A percentile compares a stretch with the other conserved stretches of the same genome.
Conservation (phyloP, 2,329 filamentous ascomycete species). For the Tolypocladium album region DNA sequence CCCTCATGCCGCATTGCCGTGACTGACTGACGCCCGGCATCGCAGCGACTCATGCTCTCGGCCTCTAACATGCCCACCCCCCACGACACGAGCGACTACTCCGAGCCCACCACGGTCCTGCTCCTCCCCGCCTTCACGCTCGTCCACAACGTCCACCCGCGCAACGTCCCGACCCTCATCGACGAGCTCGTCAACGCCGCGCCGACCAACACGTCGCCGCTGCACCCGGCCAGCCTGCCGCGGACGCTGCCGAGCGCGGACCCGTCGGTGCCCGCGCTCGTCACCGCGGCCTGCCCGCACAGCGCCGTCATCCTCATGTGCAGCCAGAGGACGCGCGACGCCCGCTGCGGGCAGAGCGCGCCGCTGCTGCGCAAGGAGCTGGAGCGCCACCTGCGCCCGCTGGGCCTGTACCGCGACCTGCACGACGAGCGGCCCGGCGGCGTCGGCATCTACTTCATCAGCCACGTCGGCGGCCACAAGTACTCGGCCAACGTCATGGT, state of each 20-base stretch:
- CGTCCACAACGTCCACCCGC: conserved; percentile 73
- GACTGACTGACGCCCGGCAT: not conserved
- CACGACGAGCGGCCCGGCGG: conserved; percentile 84
- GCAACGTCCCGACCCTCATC: conserved; percentile 61
- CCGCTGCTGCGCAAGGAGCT: conserved; percentile 82
- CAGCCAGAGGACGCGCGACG: conserved; percentile 88
- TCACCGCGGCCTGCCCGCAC: conserved; percentile 57
- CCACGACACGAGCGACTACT: conserved; percentile 50
- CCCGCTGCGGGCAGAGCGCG: conserved; percentile 86
- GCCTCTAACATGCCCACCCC: conserved; percentile 86
- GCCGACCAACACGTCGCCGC: conserved; percentile 63
- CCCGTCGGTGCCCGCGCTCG: conserved; percentile 19
- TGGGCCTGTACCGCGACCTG: conserved; percentile 77
- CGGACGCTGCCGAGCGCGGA: conserved; percentile 16
- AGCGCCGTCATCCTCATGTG: conserved; percentile 83
- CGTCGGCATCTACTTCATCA: conserved; percentile 93
- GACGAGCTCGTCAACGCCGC: conserved; percentile 56
- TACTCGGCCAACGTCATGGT: conserved; percentile 92
- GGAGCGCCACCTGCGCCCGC: conserved; percentile 73
- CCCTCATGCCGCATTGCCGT: not conserved
- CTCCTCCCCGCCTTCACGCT: conserved; percentile 77
- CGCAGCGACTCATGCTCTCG: conserved; percentile 74
- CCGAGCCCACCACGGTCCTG: conserved; percentile 64
- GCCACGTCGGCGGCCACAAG: conserved; percentile 92
- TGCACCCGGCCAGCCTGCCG: conserved; percentile 31